These are phyloP conservation scores for Didymella exigua DNA, from an alignment of 2,329 filamentous ascomycete genomes.

Conservation along the genomic window DNA sequence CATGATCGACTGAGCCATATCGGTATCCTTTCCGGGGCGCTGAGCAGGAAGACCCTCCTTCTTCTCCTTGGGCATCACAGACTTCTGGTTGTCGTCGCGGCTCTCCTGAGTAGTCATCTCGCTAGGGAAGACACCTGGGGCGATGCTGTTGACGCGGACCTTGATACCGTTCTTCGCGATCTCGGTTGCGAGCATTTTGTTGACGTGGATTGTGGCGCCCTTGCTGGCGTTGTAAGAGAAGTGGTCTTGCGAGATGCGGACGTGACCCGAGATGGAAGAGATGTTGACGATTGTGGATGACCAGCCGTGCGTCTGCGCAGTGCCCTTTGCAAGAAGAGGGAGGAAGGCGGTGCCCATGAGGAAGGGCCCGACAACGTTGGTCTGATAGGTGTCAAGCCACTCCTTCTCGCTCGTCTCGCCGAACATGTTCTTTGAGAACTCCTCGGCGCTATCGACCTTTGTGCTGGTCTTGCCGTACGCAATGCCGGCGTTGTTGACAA, in stretches of 20 bases:
- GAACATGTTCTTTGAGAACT: conserved; percentile 53
- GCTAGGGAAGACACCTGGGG: conserved; percentile 62
- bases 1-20: conserved; percentile 52
- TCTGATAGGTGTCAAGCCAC: conserved; percentile 54
- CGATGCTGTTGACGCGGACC: conserved; percentile 63
- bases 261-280: conserved; percentile 52
- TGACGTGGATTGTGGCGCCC: conserved; percentile 60
- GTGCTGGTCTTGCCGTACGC: conserved; percentile 46
- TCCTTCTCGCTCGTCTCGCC: conserved; percentile 53
- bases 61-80: conserved; percentile 58
- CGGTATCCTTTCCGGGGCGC: conserved; percentile 61
- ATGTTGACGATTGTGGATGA: conserved; percentile 56
- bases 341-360: conserved; percentile 56
- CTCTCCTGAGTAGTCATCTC: conserved; percentile 63
- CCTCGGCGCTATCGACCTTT: conserved; percentile 50
- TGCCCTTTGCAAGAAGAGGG: conserved; percentile 53
- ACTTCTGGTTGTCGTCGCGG: conserved; percentile 59
- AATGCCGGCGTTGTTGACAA: conserved; percentile 57
- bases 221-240: conserved; percentile 58
- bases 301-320: conserved; percentile 50
- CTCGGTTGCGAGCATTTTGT: conserved; percentile 60
- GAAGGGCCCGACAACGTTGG: conserved; percentile 56
- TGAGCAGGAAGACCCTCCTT: conserved; percentile 58
- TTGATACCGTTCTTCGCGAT: conserved; percentile 59
- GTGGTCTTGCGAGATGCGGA: conserved; percentile 55